These are phyloP conservation scores for Parastagonospora avenae DNA, from an alignment of 2,329 filamentous ascomycete species.

Conservation along the genomic window DNA sequence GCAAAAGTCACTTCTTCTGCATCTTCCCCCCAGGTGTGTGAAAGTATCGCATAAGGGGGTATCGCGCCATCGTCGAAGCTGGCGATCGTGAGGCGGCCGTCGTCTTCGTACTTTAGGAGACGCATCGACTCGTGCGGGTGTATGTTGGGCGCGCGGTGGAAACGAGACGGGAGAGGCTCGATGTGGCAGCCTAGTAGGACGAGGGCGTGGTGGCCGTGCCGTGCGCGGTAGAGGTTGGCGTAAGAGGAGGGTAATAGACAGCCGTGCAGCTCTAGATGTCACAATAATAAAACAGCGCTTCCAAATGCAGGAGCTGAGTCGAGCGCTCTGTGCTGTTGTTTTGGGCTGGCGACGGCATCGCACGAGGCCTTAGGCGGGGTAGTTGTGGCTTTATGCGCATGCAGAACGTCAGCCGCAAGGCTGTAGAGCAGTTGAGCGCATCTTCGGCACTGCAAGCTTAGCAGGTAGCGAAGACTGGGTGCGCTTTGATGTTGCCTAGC, in stretches of 20 bases:
- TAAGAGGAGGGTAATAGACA: neutral
- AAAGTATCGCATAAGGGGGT: slow-evolving; percentile 6
- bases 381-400: slow-evolving; percentile 1
- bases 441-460: no score
- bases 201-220: neutral
- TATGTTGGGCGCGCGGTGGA: neutral
- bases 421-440: neutral
- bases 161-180: neutral
- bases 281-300: neutral
- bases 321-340: neutral
- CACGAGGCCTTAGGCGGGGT: neutral
- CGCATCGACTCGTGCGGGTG: neutral
- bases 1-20: neutral
- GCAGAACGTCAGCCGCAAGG: slow-evolving; percentile 3
- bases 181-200: neutral
- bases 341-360: slow-evolving; percentile 1
- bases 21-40: slow-evolving; percentile 4
- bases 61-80: neutral
- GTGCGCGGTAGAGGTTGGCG: neutral
- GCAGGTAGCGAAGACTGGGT: no score
- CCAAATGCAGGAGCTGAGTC: neutral
- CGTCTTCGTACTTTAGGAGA: neutral
- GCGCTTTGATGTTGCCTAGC: no score
- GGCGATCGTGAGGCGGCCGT: slow-evolving; percentile 1
- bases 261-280: neutral